Conservation (phyloP, 768 basidiomycete species). For the Trametes cinnabarina region DNA sequence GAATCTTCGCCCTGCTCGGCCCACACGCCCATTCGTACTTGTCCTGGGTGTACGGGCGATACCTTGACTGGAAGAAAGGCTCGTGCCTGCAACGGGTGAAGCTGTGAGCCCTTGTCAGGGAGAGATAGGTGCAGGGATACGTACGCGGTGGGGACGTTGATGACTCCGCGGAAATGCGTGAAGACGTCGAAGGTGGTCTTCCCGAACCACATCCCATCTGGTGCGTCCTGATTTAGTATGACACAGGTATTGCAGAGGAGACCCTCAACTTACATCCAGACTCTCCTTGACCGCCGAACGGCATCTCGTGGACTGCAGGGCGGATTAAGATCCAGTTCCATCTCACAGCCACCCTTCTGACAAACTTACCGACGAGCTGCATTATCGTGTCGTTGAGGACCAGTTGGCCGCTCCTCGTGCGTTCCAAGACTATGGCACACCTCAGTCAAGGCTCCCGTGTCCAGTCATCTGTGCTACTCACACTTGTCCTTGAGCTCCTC, state of each 20-base stretch:
- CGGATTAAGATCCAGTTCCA: constrained; percentile 5
- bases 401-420: constrained; percentile 56
- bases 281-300: constrained; percentile 56
- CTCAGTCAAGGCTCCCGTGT: not conserved
- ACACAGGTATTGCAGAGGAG: not conserved
- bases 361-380: constrained; percentile 46
- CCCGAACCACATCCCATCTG: constrained; percentile 55
- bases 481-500: constrained; percentile 31
- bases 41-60: constrained; percentile 33
- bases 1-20: constrained; percentile 8
- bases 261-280: constrained; percentile 54
- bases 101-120: not conserved
- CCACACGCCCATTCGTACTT: constrained; percentile 17
- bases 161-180: constrained; percentile 25
- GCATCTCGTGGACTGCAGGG: constrained; percentile 38
- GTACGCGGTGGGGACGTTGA: constrained; percentile 25
- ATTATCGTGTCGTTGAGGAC: constrained; percentile 61
- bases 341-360: not conserved
- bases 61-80: constrained; percentile 27
- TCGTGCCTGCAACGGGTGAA: constrained; percentile 24
- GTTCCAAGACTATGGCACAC: constrained; percentile 43
- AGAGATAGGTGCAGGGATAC: not conserved
- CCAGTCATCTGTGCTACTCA: constrained; percentile 4
- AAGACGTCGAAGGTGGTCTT: constrained; percentile 51
- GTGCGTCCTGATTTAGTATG: not conserved